Base-by-base conservation (phyloP, 148 eudicot species). In the Vaccinium darrowii region DNA sequence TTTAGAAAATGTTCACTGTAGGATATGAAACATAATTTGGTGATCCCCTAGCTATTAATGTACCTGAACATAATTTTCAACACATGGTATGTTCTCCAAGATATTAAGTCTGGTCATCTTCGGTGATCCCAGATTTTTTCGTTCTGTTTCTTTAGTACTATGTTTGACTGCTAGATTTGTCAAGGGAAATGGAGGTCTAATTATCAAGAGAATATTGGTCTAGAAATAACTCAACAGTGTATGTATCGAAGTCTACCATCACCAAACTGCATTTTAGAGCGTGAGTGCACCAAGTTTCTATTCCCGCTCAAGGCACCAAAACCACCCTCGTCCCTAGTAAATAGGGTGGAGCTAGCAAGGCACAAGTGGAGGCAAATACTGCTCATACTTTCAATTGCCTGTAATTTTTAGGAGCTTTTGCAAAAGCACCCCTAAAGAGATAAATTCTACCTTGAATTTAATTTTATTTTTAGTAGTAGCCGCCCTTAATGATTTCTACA, bases 91-190 rank as follows among this genome's bases (percentile, higher is more conserved):
- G 21, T 21, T 8, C 36, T 74, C 49, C 50, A 39, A 15, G 4
- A 13, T 4, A 33, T 6, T 8, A 73, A 33, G 50, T 75, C 47
- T 49, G 47, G 27, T 21, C n/a, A 23, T 30, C 3, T 36, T 69
- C 74, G 10, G 36, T 69, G 27, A 15, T 19, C 47, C 27, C 71
- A 63, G 71, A 58, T 58, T 63, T 63, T 63, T 63, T 12, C 12
- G 27, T 23, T 8, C n/a, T 63, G 12, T n/a, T 63, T 63, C 71
- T 63, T n/a, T n/a, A 63, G n/a, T 63, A 43, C 30, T 12, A n/a
- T 63, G 71, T 63, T 63, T 63, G 71, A 63, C n/a, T n/a, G 71
- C n/a, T 58, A 58, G 23, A 9, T 63, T 63, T 63, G 71, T 63
- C 25, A n/a, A 63, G 30, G 67, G 25, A 62, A 62, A n/a, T n/a